Evolutionary conservation across 495 filamentous ascomycete genomes (phyloP), one percentile per base, ranked within the genome.

Genomic region (Penicillium taxi): DNA sequence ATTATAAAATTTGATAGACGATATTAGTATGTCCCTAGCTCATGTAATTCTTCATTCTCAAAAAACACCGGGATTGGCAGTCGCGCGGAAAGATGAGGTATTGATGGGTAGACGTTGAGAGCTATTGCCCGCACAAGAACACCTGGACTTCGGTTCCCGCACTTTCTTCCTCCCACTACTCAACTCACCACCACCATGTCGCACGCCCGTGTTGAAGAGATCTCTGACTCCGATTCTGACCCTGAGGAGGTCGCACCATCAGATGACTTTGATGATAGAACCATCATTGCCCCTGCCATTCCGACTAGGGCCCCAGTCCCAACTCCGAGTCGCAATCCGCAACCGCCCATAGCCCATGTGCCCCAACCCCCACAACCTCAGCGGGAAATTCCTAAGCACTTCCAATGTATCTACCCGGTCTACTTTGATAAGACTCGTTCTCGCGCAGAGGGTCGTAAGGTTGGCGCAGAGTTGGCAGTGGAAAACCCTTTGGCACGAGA

Each of bases 341-440:
- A 26, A 27, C 31, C 35, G 31, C 25, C 44, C 16, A 39, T 42
- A 32, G 44, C 53, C 16, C 69, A 61, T 47, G 67, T 48, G 34
- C 56, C 70, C 28, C 67, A 55, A 46, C 35, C 44, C 18, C 53
- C 54, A 20, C 59, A 64, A 37, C 53, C 57, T 26, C 48, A 58
- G 47, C 59, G 55, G 52, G 70, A 76, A 29, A 70, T 78, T 46
- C 89, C 81, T 64, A 82, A 81, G 47, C 56, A 77, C 55, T 93
- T 72, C 66, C 83, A 90, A 61, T 93, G 85, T 62, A 72, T 98
- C 15, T 98, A 96, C 67, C 90, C 91, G 0, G 50, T 96, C 38
- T 96, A 98, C 69, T 98, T 96, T 59, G 90, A 96, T 64, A 69
- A 66, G 38, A 66, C 66, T 4, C 81, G 90, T 26, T 73, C 77